phyloP scores from a whole-genome alignment of 805 yeast species.

The Barnettozyma botsteinii region DNA sequence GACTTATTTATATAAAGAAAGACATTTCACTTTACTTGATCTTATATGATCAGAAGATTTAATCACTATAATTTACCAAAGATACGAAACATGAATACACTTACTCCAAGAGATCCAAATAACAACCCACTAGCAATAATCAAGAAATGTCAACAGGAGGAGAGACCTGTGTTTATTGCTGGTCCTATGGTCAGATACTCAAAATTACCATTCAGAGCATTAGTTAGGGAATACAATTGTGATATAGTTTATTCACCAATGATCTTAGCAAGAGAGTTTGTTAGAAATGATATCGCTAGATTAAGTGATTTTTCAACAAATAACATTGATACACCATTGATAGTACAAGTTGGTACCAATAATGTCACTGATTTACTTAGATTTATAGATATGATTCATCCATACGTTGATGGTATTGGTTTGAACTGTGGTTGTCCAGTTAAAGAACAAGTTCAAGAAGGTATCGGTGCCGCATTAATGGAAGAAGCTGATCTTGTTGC shows the following conservation, averaged over 20 bases:
- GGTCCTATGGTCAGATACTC: slow-evolving; percentile 99
- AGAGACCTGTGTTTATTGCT: slow-evolving; percentile 56
- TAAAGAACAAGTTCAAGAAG: slow-evolving; percentile 89
- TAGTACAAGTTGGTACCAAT: slow-evolving; percentile 88
- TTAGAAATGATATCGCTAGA: slow-evolving; percentile 75
- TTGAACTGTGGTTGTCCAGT: slow-evolving; percentile 98
- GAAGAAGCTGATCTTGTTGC: slow-evolving; percentile 74
- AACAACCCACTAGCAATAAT: slow-evolving; percentile 52
- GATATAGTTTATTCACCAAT: slow-evolving; percentile 93
- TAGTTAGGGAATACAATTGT: slow-evolving; percentile 63
- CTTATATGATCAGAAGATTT: not conserved
- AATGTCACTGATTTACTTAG: slow-evolving; percentile 75
- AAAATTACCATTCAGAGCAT: slow-evolving; percentile 83
- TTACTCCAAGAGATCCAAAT: slow-evolving; percentile 31
- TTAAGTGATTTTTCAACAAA: slow-evolving; percentile 82
- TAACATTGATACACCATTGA: slow-evolving; percentile 57
- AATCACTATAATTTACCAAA: not conserved
- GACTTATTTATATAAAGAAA: no score
- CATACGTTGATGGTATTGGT: slow-evolving; percentile 90
- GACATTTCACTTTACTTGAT: no score
- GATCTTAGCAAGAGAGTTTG: slow-evolving; percentile 95
- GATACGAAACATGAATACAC: not conserved
- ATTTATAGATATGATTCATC: slow-evolving; percentile 84
- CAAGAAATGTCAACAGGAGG: slow-evolving; percentile 38
- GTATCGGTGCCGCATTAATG: slow-evolving; percentile 96